These are phyloP conservation scores for Trametes villosa DNA, from an alignment of 768 basidiomycete genomes.

Conservation along the genomic window DNA sequence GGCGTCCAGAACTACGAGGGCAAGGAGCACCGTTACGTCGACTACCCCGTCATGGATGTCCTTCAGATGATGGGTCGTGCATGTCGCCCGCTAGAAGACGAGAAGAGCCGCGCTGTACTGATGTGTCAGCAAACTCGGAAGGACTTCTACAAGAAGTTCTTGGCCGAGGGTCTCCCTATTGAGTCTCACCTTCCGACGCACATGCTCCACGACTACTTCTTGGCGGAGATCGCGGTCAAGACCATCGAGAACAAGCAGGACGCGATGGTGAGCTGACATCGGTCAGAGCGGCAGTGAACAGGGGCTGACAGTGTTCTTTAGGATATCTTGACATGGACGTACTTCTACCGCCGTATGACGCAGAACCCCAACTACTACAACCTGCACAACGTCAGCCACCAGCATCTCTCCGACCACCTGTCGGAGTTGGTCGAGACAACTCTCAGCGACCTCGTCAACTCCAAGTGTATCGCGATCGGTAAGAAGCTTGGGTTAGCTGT, in stretches of 20 bases:
- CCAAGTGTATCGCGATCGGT: slow-evolving; percentile 94
- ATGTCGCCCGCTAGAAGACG: slow-evolving; percentile 87
- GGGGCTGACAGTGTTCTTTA: slow-evolving; percentile 33
- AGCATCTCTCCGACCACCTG: slow-evolving; percentile 93
- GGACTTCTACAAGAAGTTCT: slow-evolving; percentile 99
- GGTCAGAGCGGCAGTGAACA: neutral
- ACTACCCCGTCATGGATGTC: slow-evolving; percentile 98
- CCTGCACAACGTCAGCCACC: slow-evolving; percentile 92
- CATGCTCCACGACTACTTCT: slow-evolving; percentile 93
- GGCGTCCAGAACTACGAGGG: slow-evolving; percentile 98
- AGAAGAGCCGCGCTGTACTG: slow-evolving; percentile 88
- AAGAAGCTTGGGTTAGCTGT: neutral
- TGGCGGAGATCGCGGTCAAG: slow-evolving; percentile 97
- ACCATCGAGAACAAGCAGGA: slow-evolving; percentile 99
- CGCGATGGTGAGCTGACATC: slow-evolving; percentile 65
- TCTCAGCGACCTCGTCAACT: slow-evolving; percentile 86
- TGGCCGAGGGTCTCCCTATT: slow-evolving; percentile 95
- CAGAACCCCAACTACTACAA: slow-evolving; percentile 98
- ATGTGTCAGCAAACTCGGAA: slow-evolving; percentile 99
- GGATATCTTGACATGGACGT: slow-evolving; percentile 99
- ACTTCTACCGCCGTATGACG: slow-evolving; percentile 96
- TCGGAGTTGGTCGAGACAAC: slow-evolving; percentile 97
- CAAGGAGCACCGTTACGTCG: slow-evolving; percentile 96
- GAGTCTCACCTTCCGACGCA: slow-evolving; percentile 93
- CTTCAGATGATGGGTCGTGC: slow-evolving; percentile 99